Evolutionary conservation across 305 asterid species (phyloP).

Genomic region (Euphrasia arctica): DNA sequence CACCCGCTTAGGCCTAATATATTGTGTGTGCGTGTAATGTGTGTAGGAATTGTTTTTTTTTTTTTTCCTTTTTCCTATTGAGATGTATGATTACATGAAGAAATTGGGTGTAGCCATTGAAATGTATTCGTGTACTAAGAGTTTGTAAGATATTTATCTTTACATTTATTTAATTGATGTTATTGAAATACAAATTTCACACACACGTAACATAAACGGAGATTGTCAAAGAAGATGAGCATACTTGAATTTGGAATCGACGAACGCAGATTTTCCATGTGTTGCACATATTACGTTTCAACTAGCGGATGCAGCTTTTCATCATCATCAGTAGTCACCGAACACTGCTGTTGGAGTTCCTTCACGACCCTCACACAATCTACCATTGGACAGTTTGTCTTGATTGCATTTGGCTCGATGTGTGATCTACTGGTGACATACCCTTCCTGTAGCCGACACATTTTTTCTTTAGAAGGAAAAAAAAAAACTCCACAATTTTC

Average conservation of each 20-base stretch:
- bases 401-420: slow-evolving; percentile 69
- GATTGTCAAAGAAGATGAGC: not conserved
- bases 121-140: too few relatives aligned
- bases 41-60: too few relatives aligned
- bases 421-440: slow-evolving; percentile 76
- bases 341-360: slow-evolving; percentile 40
- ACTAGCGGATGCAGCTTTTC: slow-evolving; percentile 13
- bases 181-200: too few relatives aligned
- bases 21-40: not conserved
- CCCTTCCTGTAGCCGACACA: slow-evolving; percentile 49
- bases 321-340: slow-evolving; percentile 24
- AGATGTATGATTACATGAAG: too few relatives aligned
- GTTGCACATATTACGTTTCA: slow-evolving; percentile 14
- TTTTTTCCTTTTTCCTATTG: too few relatives aligned
- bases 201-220: too few relatives aligned
- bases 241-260: not conserved
- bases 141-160: too few relatives aligned
- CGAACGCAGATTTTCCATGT: not conserved
- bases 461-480: not conserved
- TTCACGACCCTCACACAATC: slow-evolving; percentile 63
- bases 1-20: slow-evolving; percentile 69
- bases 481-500: not conserved
- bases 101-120: too few relatives aligned
- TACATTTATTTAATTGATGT: too few relatives aligned
- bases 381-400: slow-evolving; percentile 75